A percentile compares a stretch with the other conserved stretches of the same genome.
These are phyloP conservation scores for Rhododendron griersonianum DNA, from an alignment of 148 eudicot genomes.

Conservation along the genomic window DNA sequence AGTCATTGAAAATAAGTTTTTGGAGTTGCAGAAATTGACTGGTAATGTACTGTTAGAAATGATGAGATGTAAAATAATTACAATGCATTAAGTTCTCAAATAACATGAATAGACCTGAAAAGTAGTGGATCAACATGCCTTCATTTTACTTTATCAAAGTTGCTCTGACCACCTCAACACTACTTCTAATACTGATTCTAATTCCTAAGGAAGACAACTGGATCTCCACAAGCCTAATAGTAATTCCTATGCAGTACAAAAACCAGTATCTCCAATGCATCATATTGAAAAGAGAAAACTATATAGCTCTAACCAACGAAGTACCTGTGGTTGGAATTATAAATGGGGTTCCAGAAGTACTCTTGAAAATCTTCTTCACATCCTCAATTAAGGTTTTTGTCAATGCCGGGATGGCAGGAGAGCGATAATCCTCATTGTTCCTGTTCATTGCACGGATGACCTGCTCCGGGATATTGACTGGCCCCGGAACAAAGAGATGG, in stretches of 20 bases:
- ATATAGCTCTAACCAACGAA: not conserved
- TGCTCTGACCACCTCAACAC: not conserved
- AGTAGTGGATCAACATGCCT: not conserved
- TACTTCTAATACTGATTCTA: not conserved
- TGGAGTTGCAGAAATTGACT: not conserved
- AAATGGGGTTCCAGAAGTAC: constrained; percentile 83
- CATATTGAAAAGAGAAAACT: not conserved
- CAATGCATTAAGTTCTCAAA: not conserved
- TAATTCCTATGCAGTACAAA: not conserved
- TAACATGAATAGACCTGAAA: not conserved
- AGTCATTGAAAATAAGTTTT: not conserved
- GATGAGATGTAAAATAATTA: not conserved
- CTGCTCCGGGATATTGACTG: constrained; percentile 93
- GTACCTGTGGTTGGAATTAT: constrained; percentile 93
- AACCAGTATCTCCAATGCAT: not conserved
- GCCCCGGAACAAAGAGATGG: constrained; percentile 97
- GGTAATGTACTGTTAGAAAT: no score
- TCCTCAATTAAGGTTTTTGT: constrained; percentile 78
- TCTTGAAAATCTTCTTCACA: constrained; percentile 97
- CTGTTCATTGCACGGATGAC: constrained; percentile 94
- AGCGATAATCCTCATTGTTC: constrained; percentile 98
- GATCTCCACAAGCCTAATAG: not conserved
- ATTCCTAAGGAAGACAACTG: not conserved
- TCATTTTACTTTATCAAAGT: not conserved
- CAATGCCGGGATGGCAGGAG: constrained; percentile 91